Conservation (phyloP, 441 rosid species). For the Gossypium aridum region DNA sequence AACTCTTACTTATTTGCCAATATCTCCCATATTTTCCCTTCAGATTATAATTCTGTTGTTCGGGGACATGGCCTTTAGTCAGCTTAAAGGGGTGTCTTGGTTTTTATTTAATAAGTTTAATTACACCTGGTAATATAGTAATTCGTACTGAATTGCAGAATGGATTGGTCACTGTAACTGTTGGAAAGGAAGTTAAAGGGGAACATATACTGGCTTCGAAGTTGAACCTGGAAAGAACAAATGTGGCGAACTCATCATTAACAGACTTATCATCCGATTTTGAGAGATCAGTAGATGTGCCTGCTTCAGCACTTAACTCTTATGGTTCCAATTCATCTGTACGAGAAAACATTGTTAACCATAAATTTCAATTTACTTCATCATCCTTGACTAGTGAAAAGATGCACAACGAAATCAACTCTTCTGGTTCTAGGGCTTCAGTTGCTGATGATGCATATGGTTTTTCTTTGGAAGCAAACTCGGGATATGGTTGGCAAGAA, state of each 20-base stretch:
- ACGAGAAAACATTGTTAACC: constrained; percentile 13
- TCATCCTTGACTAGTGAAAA: constrained; percentile 19
- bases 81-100: neutral
- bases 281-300: constrained; percentile 35
- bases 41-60: neutral
- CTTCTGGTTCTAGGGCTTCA: constrained; percentile 3
- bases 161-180: constrained; percentile 12
- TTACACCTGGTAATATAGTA: constrained; percentile 3
- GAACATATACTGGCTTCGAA: constrained; percentile 22
- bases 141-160: constrained; percentile 36
- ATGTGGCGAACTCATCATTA: constrained; percentile 32
- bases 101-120: neutral
- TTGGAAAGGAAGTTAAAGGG: constrained; percentile 18
- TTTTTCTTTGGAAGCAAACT: constrained; percentile 18
- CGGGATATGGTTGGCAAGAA: constrained; percentile 15
- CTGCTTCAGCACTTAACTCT: constrained; percentile 25
- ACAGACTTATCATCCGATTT: constrained; percentile 40
- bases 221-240: constrained; percentile 20
- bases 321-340: constrained; percentile 22
- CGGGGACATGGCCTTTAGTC: neutral
- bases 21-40: neutral
- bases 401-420: neutral
- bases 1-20: neutral
- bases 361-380: constrained; percentile 20
- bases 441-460: constrained; percentile 13